These are phyloP conservation scores for Orbilia ellipsospora DNA, from an alignment of 2,329 filamentous ascomycete genomes.

Conservation along the genomic window DNA sequence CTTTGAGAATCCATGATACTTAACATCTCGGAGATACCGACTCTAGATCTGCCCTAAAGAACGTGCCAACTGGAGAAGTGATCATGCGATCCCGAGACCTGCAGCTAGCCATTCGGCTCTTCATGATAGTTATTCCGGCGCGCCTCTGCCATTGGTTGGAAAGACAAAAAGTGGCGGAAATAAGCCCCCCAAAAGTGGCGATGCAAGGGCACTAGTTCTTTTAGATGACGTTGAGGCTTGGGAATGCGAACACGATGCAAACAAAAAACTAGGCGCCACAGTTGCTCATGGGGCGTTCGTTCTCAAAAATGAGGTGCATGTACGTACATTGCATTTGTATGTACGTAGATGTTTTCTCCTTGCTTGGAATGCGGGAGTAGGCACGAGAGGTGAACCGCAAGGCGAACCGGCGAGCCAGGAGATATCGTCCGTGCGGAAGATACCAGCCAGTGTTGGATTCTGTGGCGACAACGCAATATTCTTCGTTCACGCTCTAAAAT, in stretches of 20 bases:
- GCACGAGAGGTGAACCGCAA: background rate
- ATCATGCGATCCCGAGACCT: too few relatives aligned
- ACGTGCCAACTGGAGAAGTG: too few relatives aligned
- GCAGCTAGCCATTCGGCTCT: too few relatives aligned
- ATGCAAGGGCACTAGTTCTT: too few relatives aligned
- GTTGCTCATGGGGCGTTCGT: background rate
- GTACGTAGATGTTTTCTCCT: background rate
- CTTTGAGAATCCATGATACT: too few relatives aligned
- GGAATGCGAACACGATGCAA: too few relatives aligned
- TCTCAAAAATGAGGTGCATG: background rate
- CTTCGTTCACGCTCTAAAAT: background rate
- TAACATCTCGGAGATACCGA: conserved; percentile 57
- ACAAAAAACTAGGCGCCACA: conserved; percentile 8
- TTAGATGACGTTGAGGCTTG: too few relatives aligned
- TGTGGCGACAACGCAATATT: background rate
- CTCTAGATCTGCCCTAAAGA: too few relatives aligned
- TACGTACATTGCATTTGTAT: background rate
- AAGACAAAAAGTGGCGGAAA: too few relatives aligned
- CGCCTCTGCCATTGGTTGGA: too few relatives aligned
- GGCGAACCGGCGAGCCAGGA: background rate
- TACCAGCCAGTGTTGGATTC: background rate
- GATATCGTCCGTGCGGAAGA: background rate
- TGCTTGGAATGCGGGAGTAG: background rate
- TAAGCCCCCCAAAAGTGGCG: too few relatives aligned
- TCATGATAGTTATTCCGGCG: too few relatives aligned